Evolutionary conservation across 1,284 basidiomycete genomes (phyloP).

Genomic region (Ceraceosorus bombacis): DNA sequence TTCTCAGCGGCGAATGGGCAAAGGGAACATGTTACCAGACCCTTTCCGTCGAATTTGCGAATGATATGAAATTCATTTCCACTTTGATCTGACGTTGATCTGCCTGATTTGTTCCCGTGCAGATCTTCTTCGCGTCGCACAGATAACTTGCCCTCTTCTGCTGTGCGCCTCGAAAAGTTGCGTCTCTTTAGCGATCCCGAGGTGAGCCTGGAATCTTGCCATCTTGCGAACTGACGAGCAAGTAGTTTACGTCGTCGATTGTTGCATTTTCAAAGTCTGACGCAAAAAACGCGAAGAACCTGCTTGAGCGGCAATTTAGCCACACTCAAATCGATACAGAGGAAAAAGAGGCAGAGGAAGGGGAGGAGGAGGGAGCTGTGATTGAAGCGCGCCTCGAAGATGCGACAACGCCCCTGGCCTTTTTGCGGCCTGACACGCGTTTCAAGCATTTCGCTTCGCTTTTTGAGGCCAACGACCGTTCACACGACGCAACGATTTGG

Average conservation of each 20-base stretch:
- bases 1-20: not conserved
- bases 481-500: constrained; percentile 62
- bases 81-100: too few relatives aligned
- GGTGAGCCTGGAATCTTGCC: not conserved
- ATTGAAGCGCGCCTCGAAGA: not conserved
- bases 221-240: too few relatives aligned
- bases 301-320: constrained; percentile 71
- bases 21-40: too few relatives aligned
- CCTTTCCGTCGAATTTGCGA: too few relatives aligned
- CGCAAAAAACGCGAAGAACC: not conserved
- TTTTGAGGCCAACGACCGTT: constrained; percentile 66
- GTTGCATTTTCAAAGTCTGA: too few relatives aligned
- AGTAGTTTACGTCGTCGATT: too few relatives aligned
- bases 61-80: too few relatives aligned
- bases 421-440: constrained; percentile 56
- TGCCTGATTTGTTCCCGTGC: too few relatives aligned
- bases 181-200: constrained; percentile 25
- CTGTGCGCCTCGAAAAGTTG: constrained; percentile 24
- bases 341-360: constrained; percentile 54
- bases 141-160: constrained; percentile 5
- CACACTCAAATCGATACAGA: constrained; percentile 61
- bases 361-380: constrained; percentile 1
- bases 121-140: too few relatives aligned
- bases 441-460: constrained; percentile 71
- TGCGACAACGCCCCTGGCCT: not conserved